Evolutionary conservation across 805 yeast genomes (phyloP), one percentile per base, ranked within the genome.

Genomic region (Wickerhamomyces alni): DNA sequence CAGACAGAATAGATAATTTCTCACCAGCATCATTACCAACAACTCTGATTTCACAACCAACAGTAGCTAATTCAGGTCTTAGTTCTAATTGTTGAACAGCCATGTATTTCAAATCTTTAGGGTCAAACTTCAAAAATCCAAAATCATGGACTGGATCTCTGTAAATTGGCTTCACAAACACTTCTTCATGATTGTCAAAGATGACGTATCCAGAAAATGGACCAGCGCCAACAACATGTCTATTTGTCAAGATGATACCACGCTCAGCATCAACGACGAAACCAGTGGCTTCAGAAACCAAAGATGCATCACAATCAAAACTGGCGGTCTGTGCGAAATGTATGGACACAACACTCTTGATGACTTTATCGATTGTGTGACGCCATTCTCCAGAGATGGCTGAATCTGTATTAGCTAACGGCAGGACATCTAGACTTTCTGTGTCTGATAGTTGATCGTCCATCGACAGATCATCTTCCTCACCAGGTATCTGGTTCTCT

Each of bases 21-120:
- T 89, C 97, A 56, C 96, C 97, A 12, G 95, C 94, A 66, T 89
- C 97, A 62, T 89, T 89, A 69, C 97, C 97, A 29, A 89, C 89
- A 22, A 89, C 96, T 54, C 96, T 74, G 54, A 89, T 88, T 58
- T 89, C 97, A 30, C 87, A 77, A 28, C 97, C 97, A n/a, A 89
- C 89, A 52, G 75, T 74, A 22, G 96, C 96, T 43, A 82, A 67
- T 15, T 86, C 91, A 0, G 97, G 97, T 47, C 74, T 71, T 39
- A 89, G 65, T 30, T 73, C 72, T 36, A 89, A 68, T 30, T 82
- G 82, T 37, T 71, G 70, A 5, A 89, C 71, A 35, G 72, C 60
- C 84, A 87, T 81, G 55, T 88, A 83, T 59, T 83, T 83, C 44
- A 89, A 74, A 15, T 66, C 68, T 16, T 58, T 53, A 10, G 95